Percentiles rank a stretch among this genome's conserved stretches.
phyloP scores from a whole-genome alignment of 176 grass and related monocot species.

The Aegilops umbellulata region DNA sequence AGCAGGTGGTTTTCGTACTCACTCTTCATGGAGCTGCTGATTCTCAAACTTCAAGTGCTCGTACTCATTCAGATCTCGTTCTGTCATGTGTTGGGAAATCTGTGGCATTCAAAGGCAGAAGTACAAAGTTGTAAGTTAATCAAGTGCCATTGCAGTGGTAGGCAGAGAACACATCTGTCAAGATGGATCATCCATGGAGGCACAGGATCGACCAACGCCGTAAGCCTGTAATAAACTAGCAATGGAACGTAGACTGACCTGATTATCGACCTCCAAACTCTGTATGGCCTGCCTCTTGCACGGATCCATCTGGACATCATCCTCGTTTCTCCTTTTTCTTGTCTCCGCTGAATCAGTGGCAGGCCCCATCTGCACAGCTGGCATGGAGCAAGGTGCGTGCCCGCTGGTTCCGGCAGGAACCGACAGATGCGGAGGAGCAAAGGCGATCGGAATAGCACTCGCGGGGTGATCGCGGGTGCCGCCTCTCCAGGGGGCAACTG shows the following conservation, averaged over 20 bases:
- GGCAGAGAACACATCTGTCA: neutral
- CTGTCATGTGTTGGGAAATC: constrained; percentile 15
- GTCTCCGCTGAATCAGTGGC: neutral
- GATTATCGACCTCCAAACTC: neutral
- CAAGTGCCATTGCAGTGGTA: neutral
- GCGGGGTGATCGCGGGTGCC: neutral
- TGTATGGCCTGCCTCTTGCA: neutral
- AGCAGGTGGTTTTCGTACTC: neutral
- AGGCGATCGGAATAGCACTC: constrained; percentile 8
- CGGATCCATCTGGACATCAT: neutral
- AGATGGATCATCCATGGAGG: neutral
- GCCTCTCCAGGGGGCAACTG: neutral
- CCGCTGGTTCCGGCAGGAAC: neutral
- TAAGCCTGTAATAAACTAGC: neutral
- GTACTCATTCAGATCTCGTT: neutral
- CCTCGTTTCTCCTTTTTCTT: constrained; percentile 24
- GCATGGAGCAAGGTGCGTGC: neutral
- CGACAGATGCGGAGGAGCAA: neutral
- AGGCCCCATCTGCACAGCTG: neutral
- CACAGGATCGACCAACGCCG: neutral
- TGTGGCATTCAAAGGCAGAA: constrained; percentile 5
- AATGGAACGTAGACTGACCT: constrained; percentile 12
- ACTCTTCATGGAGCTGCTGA: constrained; percentile 35
- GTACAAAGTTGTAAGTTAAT: neutral
- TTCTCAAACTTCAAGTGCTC: constrained; percentile 38